These are phyloP conservation scores for Onygenales sp. DNA, from an alignment of 2,329 filamentous ascomycete genomes.

Conservation along the genomic window DNA sequence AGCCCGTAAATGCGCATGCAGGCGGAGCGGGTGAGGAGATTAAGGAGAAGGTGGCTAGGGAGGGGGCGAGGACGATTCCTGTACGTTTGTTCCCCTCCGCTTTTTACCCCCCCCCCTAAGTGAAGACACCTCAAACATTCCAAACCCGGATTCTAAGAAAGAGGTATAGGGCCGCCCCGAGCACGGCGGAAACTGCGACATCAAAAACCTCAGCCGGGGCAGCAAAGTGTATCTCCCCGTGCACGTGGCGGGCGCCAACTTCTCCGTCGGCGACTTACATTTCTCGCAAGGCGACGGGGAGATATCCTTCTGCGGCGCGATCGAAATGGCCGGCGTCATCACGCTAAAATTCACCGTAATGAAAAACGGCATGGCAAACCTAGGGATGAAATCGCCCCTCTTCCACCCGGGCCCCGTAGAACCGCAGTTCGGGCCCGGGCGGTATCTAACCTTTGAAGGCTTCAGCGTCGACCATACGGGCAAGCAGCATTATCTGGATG, in stretches of 20 bases:
- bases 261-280: constrained; percentile 80
- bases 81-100: constrained; percentile 24
- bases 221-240: constrained; percentile 81
- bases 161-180: constrained; percentile 55
- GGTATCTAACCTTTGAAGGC: constrained; percentile 78
- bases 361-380: constrained; percentile 64
- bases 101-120: neutral
- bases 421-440: constrained; percentile 73
- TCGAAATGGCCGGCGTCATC: constrained; percentile 88
- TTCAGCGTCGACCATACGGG: constrained; percentile 83
- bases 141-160: neutral
- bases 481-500: constrained; percentile 82
- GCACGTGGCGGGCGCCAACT: constrained; percentile 78
- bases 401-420: constrained; percentile 82
- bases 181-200: constrained; percentile 85
- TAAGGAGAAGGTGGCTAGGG: constrained; percentile 58
- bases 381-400: constrained; percentile 73
- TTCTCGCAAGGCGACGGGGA: constrained; percentile 86
- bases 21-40: constrained; percentile 51
- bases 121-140: neutral
- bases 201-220: constrained; percentile 74
- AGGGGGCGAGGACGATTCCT: constrained; percentile 79
- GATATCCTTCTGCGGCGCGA: constrained; percentile 80
- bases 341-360: constrained; percentile 85
- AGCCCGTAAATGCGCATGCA: constrained; percentile 62